Evolutionary conservation across 345 rosid species (phyloP), one percentile per base, ranked within the genome.

Genomic region (Brassica nigra): DNA sequence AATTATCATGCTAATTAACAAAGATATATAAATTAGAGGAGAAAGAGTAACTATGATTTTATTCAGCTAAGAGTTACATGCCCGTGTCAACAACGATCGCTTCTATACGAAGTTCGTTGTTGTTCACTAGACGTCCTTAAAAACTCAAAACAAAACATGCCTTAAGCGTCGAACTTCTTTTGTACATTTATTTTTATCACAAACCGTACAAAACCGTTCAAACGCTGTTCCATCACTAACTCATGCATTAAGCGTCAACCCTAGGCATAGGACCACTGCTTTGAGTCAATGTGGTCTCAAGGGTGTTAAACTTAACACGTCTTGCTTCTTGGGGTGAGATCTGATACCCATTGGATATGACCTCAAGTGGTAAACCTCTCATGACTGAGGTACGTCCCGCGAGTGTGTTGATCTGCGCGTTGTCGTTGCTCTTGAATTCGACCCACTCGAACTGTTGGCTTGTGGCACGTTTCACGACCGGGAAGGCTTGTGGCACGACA

Each of bases 401-500:
- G 2, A 80, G 79, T n/a, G 79, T 29, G 16, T 80, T 61, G 66
- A 80, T n/a, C 14, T 74, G 78, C 9, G 83, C 83, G 34, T 79
- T 79, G 18, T 62, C 78, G 66, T 85, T 84, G 44, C 95, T 88
- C 85, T 86, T 88, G 86, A 93, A 89, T 4, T 86, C 67, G 5
- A 94, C 65, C 88, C 92, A 89, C 44, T 88, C 87, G 70, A 89
- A 89, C 34, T 78, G 83, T 16, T 86, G 85, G 30, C 76, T 62
- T 64, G 83, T 85, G 0, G 94, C 87, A 28, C 79, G 79, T 70
- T 84, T 86, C 76, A 80, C 79, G 64, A 86, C 87, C 1, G 86
- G 87, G 47, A 80, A 90, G 82, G 88, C 88, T 77, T 89, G 93
- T 2, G 92, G 97, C 59, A 90, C 85, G 5, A 82, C 74, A 74